Conservation (phyloP, 2,329 filamentous ascomycete species). For the Aspergillus quadricinctus region DNA sequence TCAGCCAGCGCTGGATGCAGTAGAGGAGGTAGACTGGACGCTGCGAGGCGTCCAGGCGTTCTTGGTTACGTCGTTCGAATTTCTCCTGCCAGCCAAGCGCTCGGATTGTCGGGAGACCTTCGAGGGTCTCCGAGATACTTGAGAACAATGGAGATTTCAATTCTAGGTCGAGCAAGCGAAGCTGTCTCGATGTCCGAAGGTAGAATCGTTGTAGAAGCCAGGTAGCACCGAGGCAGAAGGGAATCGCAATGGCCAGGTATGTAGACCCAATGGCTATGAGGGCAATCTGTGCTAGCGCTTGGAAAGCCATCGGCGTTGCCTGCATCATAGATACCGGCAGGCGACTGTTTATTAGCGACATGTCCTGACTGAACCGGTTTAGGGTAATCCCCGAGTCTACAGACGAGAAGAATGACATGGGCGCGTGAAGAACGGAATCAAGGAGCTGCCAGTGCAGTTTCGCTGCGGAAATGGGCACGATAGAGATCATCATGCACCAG, state of each 20-base stretch:
- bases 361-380: conserved; percentile 27
- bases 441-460: conserved; percentile 6
- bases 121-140: conserved; percentile 48
- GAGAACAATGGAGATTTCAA: conserved; percentile 48
- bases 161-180: conserved; percentile 52
- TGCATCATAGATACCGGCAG: conserved; percentile 12
- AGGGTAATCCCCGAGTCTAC: conserved; percentile 10
- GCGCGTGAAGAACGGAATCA: conserved; percentile 4
- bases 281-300: neutral
- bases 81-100: conserved; percentile 46
- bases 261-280: conserved; percentile 33
- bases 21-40: conserved; percentile 43
- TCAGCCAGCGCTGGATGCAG: conserved; percentile 42
- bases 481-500: conserved; percentile 2
- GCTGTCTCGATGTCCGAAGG: conserved; percentile 43
- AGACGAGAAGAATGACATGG: conserved; percentile 12
- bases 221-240: conserved; percentile 38
- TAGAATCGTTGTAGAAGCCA: conserved; percentile 41
- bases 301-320: neutral
- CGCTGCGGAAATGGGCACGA: conserved; percentile 1
- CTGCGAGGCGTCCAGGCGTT: conserved; percentile 38
- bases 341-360: conserved; percentile 20
- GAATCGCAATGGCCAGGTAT: conserved; percentile 33
- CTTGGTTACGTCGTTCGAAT: conserved; percentile 34
- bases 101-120: conserved; percentile 47